Conservation (phyloP, 768 basidiomycete species). For the Kwoniella europaea region DNA sequence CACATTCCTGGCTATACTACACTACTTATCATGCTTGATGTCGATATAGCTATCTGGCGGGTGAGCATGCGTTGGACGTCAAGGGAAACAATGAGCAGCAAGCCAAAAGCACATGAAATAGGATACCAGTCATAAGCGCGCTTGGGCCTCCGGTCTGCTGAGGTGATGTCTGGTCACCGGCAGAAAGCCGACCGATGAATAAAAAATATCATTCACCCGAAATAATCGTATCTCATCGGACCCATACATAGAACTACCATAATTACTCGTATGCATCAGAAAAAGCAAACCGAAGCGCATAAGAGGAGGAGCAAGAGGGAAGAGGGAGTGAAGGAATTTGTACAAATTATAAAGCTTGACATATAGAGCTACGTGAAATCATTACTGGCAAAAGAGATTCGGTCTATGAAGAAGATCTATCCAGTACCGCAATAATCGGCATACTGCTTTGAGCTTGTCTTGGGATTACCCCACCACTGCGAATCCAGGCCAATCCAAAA, state of each 20-base stretch:
- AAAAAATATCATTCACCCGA: background rate
- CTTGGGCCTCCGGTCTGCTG: background rate
- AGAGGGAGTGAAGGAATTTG: too few relatives aligned
- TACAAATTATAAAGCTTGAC: too few relatives aligned
- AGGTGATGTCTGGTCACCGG: background rate
- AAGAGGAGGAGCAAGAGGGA: too few relatives aligned
- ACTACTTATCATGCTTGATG: background rate
- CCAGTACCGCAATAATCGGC: constrained; percentile 7
- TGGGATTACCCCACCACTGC: constrained; percentile 6
- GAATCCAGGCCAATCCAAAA: background rate
- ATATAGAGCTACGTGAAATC: too few relatives aligned
- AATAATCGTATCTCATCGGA: background rate
- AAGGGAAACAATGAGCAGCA: background rate
- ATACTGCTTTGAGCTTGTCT: constrained; percentile 6
- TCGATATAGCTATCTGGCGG: background rate
- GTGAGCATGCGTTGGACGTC: background rate
- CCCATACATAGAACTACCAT: too few relatives aligned
- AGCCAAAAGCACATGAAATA: background rate
- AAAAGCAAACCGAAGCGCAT: too few relatives aligned
- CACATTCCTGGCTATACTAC: background rate
- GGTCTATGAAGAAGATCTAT: background rate
- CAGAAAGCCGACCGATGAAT: background rate
- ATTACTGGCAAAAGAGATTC: too few relatives aligned
- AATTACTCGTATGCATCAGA: too few relatives aligned
- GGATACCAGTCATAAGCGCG: background rate